A percentile compares a stretch with the other conserved stretches of the same genome.
These are phyloP conservation scores for Teunomyces stri DNA, from an alignment of 805 yeast genomes.

Conservation along the genomic window DNA sequence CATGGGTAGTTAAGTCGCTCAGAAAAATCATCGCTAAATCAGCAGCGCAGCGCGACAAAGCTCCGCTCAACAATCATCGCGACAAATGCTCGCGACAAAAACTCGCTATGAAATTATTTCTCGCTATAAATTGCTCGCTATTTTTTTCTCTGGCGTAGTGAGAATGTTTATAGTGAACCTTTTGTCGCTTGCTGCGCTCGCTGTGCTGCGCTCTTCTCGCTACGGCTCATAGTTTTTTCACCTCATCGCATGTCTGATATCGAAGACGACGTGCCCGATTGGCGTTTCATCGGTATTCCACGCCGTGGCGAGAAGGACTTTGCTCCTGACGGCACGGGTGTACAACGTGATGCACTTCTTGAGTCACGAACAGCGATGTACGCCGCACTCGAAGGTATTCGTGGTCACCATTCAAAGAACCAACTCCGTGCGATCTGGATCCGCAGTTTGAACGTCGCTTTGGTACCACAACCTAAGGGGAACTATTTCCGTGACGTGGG, in stretches of 20 bases:
- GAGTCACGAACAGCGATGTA: conserved; percentile 71
- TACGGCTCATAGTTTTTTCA: too few relatives aligned
- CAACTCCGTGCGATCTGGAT: conserved; percentile 51
- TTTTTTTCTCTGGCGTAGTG: too few relatives aligned
- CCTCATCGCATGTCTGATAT: conserved; percentile 21
- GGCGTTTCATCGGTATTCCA: conserved; percentile 50
- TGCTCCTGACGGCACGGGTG: conserved; percentile 72
- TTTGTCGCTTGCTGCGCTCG: too few relatives aligned
- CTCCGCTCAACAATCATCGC: too few relatives aligned
- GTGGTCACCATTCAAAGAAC: conserved; percentile 51
- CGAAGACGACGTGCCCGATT: conserved; percentile 50
- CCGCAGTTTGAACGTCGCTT: conserved; percentile 21
- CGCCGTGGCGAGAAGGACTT: conserved; percentile 83
- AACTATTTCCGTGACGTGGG: conserved; percentile 76
- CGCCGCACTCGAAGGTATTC: conserved; percentile 50
- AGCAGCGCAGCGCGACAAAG: too few relatives aligned
- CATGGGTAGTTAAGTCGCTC: neutral
- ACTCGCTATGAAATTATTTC: too few relatives aligned
- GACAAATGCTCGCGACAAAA: too few relatives aligned
- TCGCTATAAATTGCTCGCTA: too few relatives aligned
- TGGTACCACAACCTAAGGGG: conserved; percentile 58
- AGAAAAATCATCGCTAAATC: too few relatives aligned
- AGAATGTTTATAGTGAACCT: too few relatives aligned
- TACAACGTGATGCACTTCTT: conserved; percentile 48
- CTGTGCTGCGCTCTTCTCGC: too few relatives aligned